Conservation (phyloP, 2,329 filamentous ascomycete species). For the Coniella lustricola region DNA sequence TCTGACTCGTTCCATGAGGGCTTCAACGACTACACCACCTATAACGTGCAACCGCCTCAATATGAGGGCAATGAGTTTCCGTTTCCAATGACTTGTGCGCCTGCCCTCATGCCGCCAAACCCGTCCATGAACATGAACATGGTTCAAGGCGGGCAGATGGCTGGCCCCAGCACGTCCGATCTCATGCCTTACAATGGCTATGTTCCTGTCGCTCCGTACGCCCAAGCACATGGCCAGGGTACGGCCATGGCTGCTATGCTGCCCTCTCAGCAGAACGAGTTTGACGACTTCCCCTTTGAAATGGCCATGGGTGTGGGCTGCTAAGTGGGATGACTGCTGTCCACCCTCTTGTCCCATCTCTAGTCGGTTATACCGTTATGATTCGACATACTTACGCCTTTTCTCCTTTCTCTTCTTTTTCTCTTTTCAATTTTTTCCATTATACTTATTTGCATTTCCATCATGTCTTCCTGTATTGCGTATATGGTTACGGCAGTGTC, state of each 20-base stretch:
- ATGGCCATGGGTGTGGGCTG: constrained; percentile 2
- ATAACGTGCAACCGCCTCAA: constrained; percentile 2
- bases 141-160: constrained; percentile 20
- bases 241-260: not conserved
- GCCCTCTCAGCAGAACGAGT: not conserved
- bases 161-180: constrained; percentile 21
- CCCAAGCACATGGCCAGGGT: constrained; percentile 2
- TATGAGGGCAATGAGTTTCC: constrained; percentile 13
- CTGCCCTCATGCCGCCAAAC: constrained; percentile 13
- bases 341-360: not conserved
- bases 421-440: too few species aligned
- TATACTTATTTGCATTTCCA: too few species aligned
- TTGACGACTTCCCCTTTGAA: constrained; percentile 13
- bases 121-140: constrained; percentile 17
- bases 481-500: too few species aligned
- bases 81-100: constrained; percentile 1
- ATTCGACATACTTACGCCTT: too few species aligned
- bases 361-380: too few species aligned
- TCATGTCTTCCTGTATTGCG: too few species aligned
- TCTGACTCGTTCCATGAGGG: constrained; percentile 15
- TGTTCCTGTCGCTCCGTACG: constrained; percentile 11
- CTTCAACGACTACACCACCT: constrained; percentile 11
- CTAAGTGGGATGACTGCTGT: too few species aligned
- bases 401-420: too few species aligned
- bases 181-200: constrained; percentile 20